These are phyloP conservation scores for Pythium dissimile DNA, from an alignment of 352 stramenopile species.

Conservation along the genomic window DNA sequence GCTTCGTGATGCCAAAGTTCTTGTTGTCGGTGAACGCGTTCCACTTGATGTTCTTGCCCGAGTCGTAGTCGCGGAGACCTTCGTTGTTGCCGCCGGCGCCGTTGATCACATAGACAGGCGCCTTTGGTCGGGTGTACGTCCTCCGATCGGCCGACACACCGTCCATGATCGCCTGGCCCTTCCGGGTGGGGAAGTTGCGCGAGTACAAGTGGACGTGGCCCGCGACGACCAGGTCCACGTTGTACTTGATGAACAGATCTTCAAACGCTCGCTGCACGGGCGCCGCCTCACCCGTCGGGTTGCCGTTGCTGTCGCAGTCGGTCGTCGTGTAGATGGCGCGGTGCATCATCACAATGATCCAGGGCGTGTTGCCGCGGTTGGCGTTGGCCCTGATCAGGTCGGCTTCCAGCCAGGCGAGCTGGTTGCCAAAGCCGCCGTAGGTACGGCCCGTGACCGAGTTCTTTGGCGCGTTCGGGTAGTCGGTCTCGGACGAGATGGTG, in stretches of 20 bases:
- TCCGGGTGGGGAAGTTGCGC: conserved; percentile 40
- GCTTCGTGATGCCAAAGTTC: conserved; percentile 19
- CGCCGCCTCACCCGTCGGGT: conserved; percentile 25
- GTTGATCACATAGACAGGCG: conserved; percentile 46
- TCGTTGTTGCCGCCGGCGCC: conserved; percentile 29
- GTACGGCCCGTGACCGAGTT: conserved; percentile 23
- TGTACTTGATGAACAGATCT: conserved; percentile 54
- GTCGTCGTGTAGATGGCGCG: conserved; percentile 44
- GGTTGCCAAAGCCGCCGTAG: conserved; percentile 31
- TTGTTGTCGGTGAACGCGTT: conserved; percentile 15
- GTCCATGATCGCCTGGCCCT: conserved; percentile 31
- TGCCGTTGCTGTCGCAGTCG: conserved; percentile 27
- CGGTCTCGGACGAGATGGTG: conserved; percentile 78
- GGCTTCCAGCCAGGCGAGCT: conserved; percentile 49
- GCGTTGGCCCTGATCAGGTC: conserved; percentile 45
- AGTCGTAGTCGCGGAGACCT: conserved; percentile 13
- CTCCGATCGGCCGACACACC: conserved; percentile 39
- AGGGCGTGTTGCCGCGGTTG: conserved; percentile 42
- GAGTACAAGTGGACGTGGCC: conserved; percentile 56
- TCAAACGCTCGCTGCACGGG: conserved; percentile 50
- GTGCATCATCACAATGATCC: conserved; percentile 55
- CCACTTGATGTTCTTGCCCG: conserved; percentile 4
- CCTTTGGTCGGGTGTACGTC: conserved; percentile 39
- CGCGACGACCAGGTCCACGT: conserved; percentile 49
- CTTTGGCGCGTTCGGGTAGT: conserved; percentile 29